Percentiles rank a stretch among this genome's conserved stretches.
phyloP scores from a whole-genome alignment of 2,329 filamentous ascomycete genomes.

The Macroventuria anomochaeta region DNA sequence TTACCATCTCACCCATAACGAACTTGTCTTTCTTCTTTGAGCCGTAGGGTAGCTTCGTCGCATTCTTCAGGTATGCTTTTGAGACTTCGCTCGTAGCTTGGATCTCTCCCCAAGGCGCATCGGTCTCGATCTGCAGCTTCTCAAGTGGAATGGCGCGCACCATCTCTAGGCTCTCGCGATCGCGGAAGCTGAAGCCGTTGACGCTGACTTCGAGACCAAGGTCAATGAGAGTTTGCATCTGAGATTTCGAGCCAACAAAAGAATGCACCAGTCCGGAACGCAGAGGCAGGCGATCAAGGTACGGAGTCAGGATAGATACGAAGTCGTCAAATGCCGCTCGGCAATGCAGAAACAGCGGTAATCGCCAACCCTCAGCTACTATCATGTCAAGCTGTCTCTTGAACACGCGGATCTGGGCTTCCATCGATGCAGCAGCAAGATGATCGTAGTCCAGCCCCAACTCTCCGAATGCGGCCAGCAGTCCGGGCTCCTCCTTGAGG shows the following conservation, averaged over 20 bases:
- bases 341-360: slow-evolving; percentile 55
- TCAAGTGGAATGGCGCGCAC: slow-evolving; percentile 51
- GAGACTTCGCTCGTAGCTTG: slow-evolving; percentile 45
- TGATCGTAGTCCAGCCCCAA: slow-evolving; percentile 60
- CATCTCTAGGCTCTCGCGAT: slow-evolving; percentile 52
- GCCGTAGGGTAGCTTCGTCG: slow-evolving; percentile 44
- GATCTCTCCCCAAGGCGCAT: slow-evolving; percentile 59
- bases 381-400: slow-evolving; percentile 52
- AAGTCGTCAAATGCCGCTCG: slow-evolving; percentile 55
- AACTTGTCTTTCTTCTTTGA: slow-evolving; percentile 61
- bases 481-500: slow-evolving; percentile 11
- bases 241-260: slow-evolving; percentile 49
- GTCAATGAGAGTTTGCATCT: slow-evolving; percentile 50
- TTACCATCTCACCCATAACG: slow-evolving; percentile 55
- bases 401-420: slow-evolving; percentile 52
- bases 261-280: slow-evolving; percentile 49
- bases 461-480: slow-evolving; percentile 58
- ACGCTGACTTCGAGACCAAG: slow-evolving; percentile 56
- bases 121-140: slow-evolving; percentile 56
- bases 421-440: slow-evolving; percentile 52
- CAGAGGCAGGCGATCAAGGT: slow-evolving; percentile 47
- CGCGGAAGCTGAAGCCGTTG: slow-evolving; percentile 58
- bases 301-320: slow-evolving; percentile 51
- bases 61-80: slow-evolving; percentile 53
- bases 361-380: slow-evolving; percentile 35